Conservation (phyloP, 2,329 filamentous ascomycete genomes). For the Verticillium isaacii region DNA sequence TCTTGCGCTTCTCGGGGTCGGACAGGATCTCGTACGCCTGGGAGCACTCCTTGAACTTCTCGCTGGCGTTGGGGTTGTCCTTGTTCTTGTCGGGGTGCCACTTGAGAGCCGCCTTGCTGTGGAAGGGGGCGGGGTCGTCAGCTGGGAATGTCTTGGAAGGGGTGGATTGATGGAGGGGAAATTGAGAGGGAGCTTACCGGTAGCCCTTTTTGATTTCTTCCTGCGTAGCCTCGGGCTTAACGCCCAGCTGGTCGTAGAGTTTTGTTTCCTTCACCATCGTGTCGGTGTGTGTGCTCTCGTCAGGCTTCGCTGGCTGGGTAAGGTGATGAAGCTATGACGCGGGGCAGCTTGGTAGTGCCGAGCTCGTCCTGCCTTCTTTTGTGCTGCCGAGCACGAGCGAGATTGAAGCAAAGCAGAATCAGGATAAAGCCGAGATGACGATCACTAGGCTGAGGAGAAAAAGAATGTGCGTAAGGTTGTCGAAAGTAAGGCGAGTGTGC, state of each 20-base stretch:
- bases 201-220: conserved; percentile 98
- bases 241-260: conserved; percentile 80
- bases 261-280: conserved; percentile 93
- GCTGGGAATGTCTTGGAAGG: not conserved
- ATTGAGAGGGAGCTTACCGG: conserved; percentile 49
- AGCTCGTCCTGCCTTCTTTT: not conserved
- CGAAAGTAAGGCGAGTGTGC: conserved; percentile 1
- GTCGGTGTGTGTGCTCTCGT: conserved; percentile 15
- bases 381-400: not conserved
- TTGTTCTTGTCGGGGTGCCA: conserved; percentile 98
- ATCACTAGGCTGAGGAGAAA: not conserved
- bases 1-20: conserved; percentile 93
- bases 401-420: not conserved
- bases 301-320: not conserved
- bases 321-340: not conserved
- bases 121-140: not conserved
- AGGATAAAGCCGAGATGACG: not conserved
- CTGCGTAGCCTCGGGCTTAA: conserved; percentile 76
- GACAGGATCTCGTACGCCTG: conserved; percentile 98
- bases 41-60: conserved; percentile 97
- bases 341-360: not conserved
- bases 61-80: conserved; percentile 75
- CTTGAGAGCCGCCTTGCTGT: conserved; percentile 80
- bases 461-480: not conserved
- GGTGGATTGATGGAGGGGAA: conserved; percentile 2